Evolutionary conservation across 192 early-diverging fungal species (phyloP), one percentile per base, ranked within the genome.

Genomic region (Gigaspora rosea): DNA sequence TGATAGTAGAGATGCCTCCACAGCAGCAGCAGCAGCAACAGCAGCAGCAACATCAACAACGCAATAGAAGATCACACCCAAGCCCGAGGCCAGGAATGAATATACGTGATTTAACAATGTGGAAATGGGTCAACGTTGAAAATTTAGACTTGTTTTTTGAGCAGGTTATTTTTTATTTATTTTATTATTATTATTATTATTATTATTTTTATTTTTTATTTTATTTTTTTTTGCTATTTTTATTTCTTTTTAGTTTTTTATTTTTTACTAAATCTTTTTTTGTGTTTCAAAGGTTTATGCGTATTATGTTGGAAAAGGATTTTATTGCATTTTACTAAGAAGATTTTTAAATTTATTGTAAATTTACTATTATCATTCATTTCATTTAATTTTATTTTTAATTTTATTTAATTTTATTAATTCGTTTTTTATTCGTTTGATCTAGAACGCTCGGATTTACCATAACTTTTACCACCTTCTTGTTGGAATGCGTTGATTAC

Each of bases 401-500:
- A 50, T 70, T 51, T 51, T 32, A 16, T 5, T 56, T 15, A 50
- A 35, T 61, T 22, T 56, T 49, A 36, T 47, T 56, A 83, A 33
- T 16, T 33, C 71, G 22, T 6, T 36, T 33, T 56, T 69, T 16
- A 47, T 49, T 59, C 35, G 11, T 52, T 52, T 36, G 15, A 81
- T 57, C 52, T 82, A 95, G 94, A 18, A 94, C 91, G 16, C 85
- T 95, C 61, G 93, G 89, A 8, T 97, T 99, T 84, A 92, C 97
- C 27, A 90, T 98, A 27, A 80, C 79, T 62, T 95, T 99, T 78
- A 90, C 94, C 32, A 94, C 91, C 0, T 99, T 98, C 84, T 84
- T 97, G 18, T 82, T 94, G 73, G 90, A 91, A 20, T 98, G 98
- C 84, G 88, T 99, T 46, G 92, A 98, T 82, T 94, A 97, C 80